Evolutionary conservation across 805 yeast genomes (phyloP).

Genomic region (Ogataea neopini): DNA sequence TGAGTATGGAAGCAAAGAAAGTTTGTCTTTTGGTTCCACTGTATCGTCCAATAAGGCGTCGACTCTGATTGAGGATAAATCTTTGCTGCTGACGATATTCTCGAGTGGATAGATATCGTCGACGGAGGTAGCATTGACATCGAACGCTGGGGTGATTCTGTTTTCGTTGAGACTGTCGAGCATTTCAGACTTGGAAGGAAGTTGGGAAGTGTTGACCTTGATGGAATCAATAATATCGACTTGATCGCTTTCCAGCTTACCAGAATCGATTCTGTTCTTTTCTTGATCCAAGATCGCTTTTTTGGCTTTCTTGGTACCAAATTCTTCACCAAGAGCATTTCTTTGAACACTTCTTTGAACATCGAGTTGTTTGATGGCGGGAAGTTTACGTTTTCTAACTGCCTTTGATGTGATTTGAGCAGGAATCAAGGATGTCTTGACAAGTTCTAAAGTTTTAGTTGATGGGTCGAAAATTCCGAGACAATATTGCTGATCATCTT

Average conservation of each 20-base stretch:
- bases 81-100: constrained; percentile 67
- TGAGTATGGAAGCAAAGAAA: constrained; percentile 61
- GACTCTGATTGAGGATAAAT: constrained; percentile 63
- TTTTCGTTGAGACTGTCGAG: constrained; percentile 56
- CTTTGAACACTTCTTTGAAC: constrained; percentile 59
- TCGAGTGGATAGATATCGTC: constrained; percentile 79
- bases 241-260: constrained; percentile 65
- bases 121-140: constrained; percentile 76
- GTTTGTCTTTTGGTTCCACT: constrained; percentile 44
- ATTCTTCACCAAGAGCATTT: constrained; percentile 88
- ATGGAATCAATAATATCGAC: constrained; percentile 82
- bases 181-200: constrained; percentile 73
- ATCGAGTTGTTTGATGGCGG: constrained; percentile 57
- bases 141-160: constrained; percentile 81
- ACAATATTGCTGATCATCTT: constrained; percentile 54
- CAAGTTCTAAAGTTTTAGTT: constrained; percentile 63
- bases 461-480: constrained; percentile 77
- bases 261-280: constrained; percentile 85
- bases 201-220: constrained; percentile 61
- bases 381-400: constrained; percentile 58
- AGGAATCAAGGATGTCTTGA: constrained; percentile 59
- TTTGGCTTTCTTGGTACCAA: constrained; percentile 96
- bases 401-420: constrained; percentile 65
- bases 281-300: constrained; percentile 80
- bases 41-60: constrained; percentile 58